Base-by-base conservation (phyloP, 2,329 filamentous ascomycete species). In the Diaporthe australafricana region DNA sequence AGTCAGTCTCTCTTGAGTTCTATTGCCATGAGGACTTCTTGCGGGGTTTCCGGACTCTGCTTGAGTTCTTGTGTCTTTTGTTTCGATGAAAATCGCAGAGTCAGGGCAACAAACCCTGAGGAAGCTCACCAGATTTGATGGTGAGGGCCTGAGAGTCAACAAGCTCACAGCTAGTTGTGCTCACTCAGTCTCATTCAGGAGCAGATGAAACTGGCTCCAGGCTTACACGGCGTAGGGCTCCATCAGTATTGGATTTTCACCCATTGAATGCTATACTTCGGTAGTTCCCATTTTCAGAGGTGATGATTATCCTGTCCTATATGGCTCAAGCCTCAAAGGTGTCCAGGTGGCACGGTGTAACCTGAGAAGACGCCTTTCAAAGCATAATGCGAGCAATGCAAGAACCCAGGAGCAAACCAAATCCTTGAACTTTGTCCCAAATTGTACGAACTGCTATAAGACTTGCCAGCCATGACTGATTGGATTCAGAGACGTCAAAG, bases 321-420 rank as follows among this genome's bases (percentile, higher is more conserved):
- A 22, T 63, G 8, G 9, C 60, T n/a, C n/a, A 14, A 6, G 11
- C 42, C n/a, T 25, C 1, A 16, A 12, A 38, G n/a, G 45, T 25
- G 14, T 3, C 3, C 6, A 38, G n/a, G 45, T 25, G 14, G 6
- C 3, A 20, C 1, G 20, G 9, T 35, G 9, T 9, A 35, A 35
- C 14, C 22, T 12, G 30, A 7, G 14, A 38, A 48, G 1, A 48
- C 12, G 30, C 42, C n/a, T 32, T 38, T 35, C 45, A 38, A 50
- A 65, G 60, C 42, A 65, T 11, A n/a, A 32, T 17, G 12, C 6
- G 30, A 27, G 2, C 22, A 30, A 4, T 9, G 16, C 45, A 40
- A 68, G 25, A n/a, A 48, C 5, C 40, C 12, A 20, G 30, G 52
- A 48, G 52, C 66, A 48, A 68, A 35, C 66, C 52, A 68, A 7